These are phyloP conservation scores for Mucor plumbeus DNA, from an alignment of 371 early-diverging fungal genomes.

Conservation along the genomic window DNA sequence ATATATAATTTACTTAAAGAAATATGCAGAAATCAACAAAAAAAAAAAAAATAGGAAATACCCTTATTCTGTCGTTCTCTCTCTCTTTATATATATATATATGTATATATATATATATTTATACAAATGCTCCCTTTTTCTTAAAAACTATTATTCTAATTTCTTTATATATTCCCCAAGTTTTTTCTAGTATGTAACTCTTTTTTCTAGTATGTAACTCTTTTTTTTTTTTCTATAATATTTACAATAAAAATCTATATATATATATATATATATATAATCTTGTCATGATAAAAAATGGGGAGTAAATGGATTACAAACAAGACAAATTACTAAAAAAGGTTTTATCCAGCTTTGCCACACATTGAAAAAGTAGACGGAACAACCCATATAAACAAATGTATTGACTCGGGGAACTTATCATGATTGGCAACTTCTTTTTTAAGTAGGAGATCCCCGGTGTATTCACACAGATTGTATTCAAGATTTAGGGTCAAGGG, in stretches of 20 bases:
- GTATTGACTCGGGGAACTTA: background rate
- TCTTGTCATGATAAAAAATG: background rate
- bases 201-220: background rate
- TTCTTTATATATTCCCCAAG: background rate
- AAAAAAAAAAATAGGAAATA: slow-evolving; percentile 7
- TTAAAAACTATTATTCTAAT: background rate
- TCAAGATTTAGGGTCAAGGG: no score
- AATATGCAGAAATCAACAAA: slow-evolving; percentile 1
- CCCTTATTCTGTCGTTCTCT: background rate
- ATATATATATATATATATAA: background rate
- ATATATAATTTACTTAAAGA: background rate
- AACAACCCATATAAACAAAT: slow-evolving; percentile 11
- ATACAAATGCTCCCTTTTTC: background rate
- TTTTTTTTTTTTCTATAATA: background rate
- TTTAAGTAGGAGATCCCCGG: background rate
- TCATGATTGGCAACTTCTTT: background rate
- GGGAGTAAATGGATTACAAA: background rate
- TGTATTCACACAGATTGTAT: background rate
- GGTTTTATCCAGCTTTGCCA: slow-evolving; percentile 24
- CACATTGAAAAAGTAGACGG: slow-evolving; percentile 17
- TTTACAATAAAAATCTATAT: slow-evolving; percentile 9
- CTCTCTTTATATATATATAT: background rate
- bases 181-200: background rate
- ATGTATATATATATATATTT: no score
- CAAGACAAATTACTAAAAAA: slow-evolving; percentile 12